Evolutionary conservation across 805 yeast genomes (phyloP), one percentile per base, ranked within the genome.

Genomic region (Myxozyma vanderwaltii): DNA sequence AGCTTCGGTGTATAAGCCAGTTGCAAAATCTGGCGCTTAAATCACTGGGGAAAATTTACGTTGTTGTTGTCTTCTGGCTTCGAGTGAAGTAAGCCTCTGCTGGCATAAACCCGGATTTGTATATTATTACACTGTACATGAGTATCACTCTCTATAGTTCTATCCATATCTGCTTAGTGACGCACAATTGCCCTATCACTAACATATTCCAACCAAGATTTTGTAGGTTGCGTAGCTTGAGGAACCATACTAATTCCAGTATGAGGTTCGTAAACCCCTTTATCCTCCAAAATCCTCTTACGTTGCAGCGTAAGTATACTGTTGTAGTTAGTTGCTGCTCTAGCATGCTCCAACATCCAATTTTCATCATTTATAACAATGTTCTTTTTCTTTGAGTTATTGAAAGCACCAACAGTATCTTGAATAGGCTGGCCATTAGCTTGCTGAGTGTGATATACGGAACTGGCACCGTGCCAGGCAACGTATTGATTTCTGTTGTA

Each of bases 281-380:
- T 79, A 21, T 76, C 73, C 49, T 46, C 59, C 63, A 63, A 62
- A 21, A 80, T 71, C 39, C 81, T 75, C 24, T 81, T 80, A 63
- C 91, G 77, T 59, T 87, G 83, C 54, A 81, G 82, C 38, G 80
- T 73, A 48, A 91, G 74, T 58, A 79, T 79, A 35, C 82, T 75
- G 71, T 94, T 94, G 70, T 82, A 88, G 52, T 84, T 84, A 63
- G 86, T 79, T 2, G 91, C 83, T 33, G 92, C 86, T n/a, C 79
- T 74, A 0, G 96, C 94, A 66, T 89, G 91, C 68, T 89, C 91
- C 66, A 81, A 83, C 75, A 91, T 81, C 96, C 97, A 91, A 38
- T 86, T 83, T 33, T 86, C 86, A 65, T 89, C 89, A 35, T 82
- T 80, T 47, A 83, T 65, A 17, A 68, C 62, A 3, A 69, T 70